Base-by-base conservation (phyloP, 805 yeast species). In the Saturnispora silvae region DNA sequence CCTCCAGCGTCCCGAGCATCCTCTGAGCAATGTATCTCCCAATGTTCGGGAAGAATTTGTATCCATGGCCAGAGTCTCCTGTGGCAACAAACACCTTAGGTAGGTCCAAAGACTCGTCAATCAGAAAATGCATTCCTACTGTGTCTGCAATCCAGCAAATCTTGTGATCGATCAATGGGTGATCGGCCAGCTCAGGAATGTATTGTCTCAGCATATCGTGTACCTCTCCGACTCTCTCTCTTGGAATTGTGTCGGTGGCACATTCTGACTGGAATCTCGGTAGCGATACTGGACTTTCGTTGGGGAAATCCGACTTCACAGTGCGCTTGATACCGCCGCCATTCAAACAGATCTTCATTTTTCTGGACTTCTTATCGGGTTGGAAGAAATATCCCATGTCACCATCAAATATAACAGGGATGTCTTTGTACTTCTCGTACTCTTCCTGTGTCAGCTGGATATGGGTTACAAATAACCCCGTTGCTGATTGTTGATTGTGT, bases 311-410 rank as follows among this genome's bases (percentile, higher is more conserved):
- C 33, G 42, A 42, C 2, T 27, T 4, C 5, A 46, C 43, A 27
- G 34, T 33, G 24, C 49, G 38, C 4, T 48, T 46, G 9, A 61
- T 52, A 27, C 64, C 64, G 6, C 56, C 42, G 34, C 51, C 59
- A 4, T 59, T 59, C 10, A 61, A 40, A 4, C 66, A 67, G 22
- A 68, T 49, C 42, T 68, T 68, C 47, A 61, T 20, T 9, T 52
- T 44, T 17, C 44, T 54, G 0, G 62, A 59, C 3, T 50, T 54
- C 6, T 52, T 48, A 45, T 67, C 72, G 13, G 74, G 74, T 5
- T 70, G 70, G 50, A 68, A 68, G 44, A 64, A 64, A 42, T 65
- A 68, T 0, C 72, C 72, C 45, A 52, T 44, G 33, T 62, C 67
- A 0, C 68, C 54, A 41, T 64, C 62, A 47, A 65, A 66, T 7